Percentiles rank a stretch among this genome's conserved stretches.
Evolutionary conservation across 306 rosid genomes (phyloP).

Genomic region (Rubus parviflorus): DNA sequence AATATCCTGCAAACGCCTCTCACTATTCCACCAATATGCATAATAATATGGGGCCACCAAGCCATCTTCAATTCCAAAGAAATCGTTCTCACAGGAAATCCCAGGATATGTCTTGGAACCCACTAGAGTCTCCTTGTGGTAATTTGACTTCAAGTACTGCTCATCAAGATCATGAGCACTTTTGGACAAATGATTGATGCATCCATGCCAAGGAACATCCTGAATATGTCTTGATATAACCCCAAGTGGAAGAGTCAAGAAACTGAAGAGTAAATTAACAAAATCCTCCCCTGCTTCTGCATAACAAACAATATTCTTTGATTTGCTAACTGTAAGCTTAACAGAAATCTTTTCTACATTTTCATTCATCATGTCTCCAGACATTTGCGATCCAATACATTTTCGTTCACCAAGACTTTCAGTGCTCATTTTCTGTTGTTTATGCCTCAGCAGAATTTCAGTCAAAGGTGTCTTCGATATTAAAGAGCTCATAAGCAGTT

Average conservation of each 20-base stretch:
- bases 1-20: not conserved
- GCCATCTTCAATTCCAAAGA: not conserved
- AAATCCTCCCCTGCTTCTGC: slow-evolving; percentile 17
- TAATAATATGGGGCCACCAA: not conserved
- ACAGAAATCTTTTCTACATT: not conserved
- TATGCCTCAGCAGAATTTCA: not conserved
- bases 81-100: not conserved
- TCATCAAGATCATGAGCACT: slow-evolving; percentile 17
- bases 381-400: not conserved
- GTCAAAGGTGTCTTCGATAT: not conserved
- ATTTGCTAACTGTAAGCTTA: slow-evolving; percentile 7
- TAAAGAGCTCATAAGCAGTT: not conserved
- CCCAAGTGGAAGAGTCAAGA: slow-evolving; percentile 12
- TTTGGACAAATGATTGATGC: slow-evolving; percentile 12
- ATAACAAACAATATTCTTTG: slow-evolving; percentile 17
- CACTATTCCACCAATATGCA: not conserved
- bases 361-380: not conserved
- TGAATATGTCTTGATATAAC: not conserved
- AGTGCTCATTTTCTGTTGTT: not conserved
- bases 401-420: not conserved
- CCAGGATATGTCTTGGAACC: slow-evolving; percentile 13
- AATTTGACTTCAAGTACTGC: not conserved
- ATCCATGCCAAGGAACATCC: not conserved
- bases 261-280: slow-evolving; percentile 17
- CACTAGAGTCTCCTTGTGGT: not conserved